A percentile compares a stretch with the other conserved stretches of the same genome.
These are phyloP conservation scores for Paramecium primaurelia DNA, from an alignment of 73 alveolate genomes.

Conservation along the genomic window DNA sequence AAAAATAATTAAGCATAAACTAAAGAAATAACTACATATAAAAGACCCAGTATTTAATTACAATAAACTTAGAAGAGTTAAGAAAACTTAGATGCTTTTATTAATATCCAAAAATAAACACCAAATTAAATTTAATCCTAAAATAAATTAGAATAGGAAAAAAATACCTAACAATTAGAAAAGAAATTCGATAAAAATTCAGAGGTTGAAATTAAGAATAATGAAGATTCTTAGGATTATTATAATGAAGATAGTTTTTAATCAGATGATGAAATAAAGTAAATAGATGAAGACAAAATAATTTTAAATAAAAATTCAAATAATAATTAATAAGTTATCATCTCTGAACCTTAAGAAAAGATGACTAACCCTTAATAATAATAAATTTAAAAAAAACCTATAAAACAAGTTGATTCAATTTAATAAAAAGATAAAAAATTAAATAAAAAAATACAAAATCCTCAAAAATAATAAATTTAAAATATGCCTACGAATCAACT, in stretches of 20 bases:
- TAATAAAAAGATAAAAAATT: background rate
- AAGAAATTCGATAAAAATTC: background rate
- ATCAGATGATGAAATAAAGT: background rate
- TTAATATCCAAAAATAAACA: background rate
- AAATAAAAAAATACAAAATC: background rate
- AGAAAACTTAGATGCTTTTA: background rate
- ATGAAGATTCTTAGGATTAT: background rate
- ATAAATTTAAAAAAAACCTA: background rate
- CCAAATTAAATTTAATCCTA: background rate
- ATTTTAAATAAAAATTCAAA: background rate
- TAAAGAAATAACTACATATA: background rate
- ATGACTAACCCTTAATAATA: background rate
- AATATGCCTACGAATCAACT: background rate
- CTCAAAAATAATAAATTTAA: background rate
- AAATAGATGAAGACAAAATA: background rate
- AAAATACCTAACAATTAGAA: background rate
- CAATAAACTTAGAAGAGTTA: background rate
- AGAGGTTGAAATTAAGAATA: background rate
- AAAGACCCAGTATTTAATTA: background rate
- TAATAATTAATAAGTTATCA: background rate
- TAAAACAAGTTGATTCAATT: background rate
- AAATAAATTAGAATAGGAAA: background rate
- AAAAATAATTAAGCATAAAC: too few relatives aligned
- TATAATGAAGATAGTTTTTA: background rate
- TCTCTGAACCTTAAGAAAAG: background rate